Evolutionary conservation across 108 stramenopile species (phyloP), one percentile per base, ranked within the genome.

Genomic region (Nitzschia putrida): DNA sequence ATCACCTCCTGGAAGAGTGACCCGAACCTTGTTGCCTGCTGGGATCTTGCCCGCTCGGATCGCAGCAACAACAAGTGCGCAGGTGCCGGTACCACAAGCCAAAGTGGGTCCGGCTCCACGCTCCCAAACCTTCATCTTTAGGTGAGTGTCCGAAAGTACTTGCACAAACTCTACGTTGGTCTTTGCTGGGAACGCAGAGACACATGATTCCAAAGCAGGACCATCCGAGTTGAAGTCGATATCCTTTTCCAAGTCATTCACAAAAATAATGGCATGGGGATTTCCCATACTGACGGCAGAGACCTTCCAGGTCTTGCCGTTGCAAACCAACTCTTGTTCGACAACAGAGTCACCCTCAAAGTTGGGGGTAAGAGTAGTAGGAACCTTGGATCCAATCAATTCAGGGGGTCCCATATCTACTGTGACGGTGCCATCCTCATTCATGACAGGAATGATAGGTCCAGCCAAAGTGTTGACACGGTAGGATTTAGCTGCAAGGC

Each of bases 151-250:
- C 53, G 69, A 66, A 66, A 92, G 47, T 16, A 98, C 96, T 78
- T 96, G 94, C 8, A 97, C 97, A 78, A 99, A 99, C 72, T 99
- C 98, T 8, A 96, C 95, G 80, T 99, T 99, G 64, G 92, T 93
- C 67, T 87, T 89, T 39, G 95, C 93, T 7, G 98, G 98, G 73
- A 99, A 98, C 12, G 81, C 84, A 8, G 59, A 65, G 6, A 79
- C 64, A 69, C 96, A 86, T 8, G 79, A 61, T 75, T 98, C 98
- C 67, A 97, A 81, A 12, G 91, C 93, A 14, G 96, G 95, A 39
- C 97, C 97, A 54, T 95, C 87, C 1, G 43, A 72, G 47, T 81
- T 88, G 61, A 98, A 96, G 63, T 97, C 89, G 29, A 97, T 74
- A 72, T 90, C 92, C 14, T 88, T 86, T 63, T 95, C 88, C 34